Conservation (phyloP, 2,329 filamentous ascomycete genomes). For the Helminthosporium solani region DNA sequence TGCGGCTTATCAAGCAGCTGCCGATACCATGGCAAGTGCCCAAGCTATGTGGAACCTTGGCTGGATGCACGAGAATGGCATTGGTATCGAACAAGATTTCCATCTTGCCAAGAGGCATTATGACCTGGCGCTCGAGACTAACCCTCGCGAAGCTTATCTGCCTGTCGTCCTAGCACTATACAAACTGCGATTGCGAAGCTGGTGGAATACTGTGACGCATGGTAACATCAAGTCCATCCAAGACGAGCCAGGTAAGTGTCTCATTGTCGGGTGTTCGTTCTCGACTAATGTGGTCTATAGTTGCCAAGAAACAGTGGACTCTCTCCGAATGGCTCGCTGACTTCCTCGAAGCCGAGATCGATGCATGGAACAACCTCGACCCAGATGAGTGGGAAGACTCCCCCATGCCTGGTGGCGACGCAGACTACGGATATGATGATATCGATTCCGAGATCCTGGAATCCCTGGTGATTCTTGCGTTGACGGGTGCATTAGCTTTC, state of each 20-base stretch:
- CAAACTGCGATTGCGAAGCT: constrained; percentile 80
- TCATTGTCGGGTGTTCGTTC: neutral
- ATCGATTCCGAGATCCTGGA: constrained; percentile 81
- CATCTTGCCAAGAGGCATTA: constrained; percentile 97
- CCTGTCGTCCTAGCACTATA: constrained; percentile 86
- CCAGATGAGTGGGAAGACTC: constrained; percentile 42
- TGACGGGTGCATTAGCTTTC: constrained; percentile 72
- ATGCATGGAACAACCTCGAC: constrained; percentile 59
- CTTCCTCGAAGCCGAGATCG: constrained; percentile 66
- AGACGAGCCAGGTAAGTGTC: constrained; percentile 73
- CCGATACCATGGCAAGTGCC: constrained; percentile 86
- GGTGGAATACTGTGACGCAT: constrained; percentile 90
- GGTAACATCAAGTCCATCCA: constrained; percentile 91
- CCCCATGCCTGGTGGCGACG: constrained; percentile 49
- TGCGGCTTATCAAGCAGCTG: constrained; percentile 87
- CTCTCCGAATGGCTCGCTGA: constrained; percentile 83
- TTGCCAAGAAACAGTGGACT: constrained; percentile 70
- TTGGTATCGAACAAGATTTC: constrained; percentile 91
- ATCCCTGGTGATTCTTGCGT: constrained; percentile 76
- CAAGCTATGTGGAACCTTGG: constrained; percentile 96
- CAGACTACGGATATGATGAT: constrained; percentile 62
- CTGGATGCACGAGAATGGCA: constrained; percentile 99
- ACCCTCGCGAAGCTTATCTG: constrained; percentile 81
- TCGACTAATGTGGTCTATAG: constrained; percentile 46
- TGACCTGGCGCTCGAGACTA: constrained; percentile 87